These are phyloP conservation scores for Starmerella vitae DNA, from an alignment of 805 yeast genomes.

Conservation along the genomic window DNA sequence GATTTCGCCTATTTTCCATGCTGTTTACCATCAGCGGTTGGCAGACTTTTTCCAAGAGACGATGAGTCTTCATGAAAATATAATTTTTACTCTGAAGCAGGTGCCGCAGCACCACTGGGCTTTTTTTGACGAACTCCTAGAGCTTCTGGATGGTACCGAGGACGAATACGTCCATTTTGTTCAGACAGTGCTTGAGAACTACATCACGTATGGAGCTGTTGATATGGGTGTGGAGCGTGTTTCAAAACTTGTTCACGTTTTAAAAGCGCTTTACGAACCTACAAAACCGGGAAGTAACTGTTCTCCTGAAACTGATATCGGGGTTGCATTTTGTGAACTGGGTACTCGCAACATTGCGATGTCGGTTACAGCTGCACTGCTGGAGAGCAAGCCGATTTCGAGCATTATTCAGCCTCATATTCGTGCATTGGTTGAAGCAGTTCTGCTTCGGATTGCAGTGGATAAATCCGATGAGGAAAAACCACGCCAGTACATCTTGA, in stretches of 20 bases:
- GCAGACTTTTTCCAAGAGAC: slow-evolving; percentile 66
- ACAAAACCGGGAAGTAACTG: slow-evolving; percentile 19
- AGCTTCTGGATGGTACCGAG: slow-evolving; percentile 30
- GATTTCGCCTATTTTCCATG: slow-evolving; percentile 54
- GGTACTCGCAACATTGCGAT: slow-evolving; percentile 46
- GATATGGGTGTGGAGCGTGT: slow-evolving; percentile 32
- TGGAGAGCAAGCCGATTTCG: slow-evolving; percentile 27
- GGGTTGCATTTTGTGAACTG: slow-evolving; percentile 47
- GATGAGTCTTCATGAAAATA: slow-evolving; percentile 60
- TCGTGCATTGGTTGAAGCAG: slow-evolving; percentile 9
- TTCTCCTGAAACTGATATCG: slow-evolving; percentile 15
- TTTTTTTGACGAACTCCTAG: slow-evolving; percentile 41
- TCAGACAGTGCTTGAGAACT: slow-evolving; percentile 59
- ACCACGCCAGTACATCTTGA: slow-evolving; percentile 33
- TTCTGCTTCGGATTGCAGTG: slow-evolving; percentile 9
- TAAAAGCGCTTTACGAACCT: slow-evolving; percentile 34
- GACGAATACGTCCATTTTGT: slow-evolving; percentile 63
- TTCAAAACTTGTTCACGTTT: slow-evolving; percentile 35
- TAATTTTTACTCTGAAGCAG: slow-evolving; percentile 44
- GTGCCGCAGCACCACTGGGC: slow-evolving; percentile 68
- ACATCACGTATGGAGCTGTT: slow-evolving; percentile 45
- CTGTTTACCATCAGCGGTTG: slow-evolving; percentile 50
- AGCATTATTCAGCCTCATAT: slow-evolving; percentile 14
- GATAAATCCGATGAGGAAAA: slow-evolving; percentile 7
- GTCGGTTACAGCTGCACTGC: slow-evolving; percentile 47